Evolutionary conservation across 2,329 filamentous ascomycete genomes (phyloP).

Genomic region (Fusarium zealandicum): DNA sequence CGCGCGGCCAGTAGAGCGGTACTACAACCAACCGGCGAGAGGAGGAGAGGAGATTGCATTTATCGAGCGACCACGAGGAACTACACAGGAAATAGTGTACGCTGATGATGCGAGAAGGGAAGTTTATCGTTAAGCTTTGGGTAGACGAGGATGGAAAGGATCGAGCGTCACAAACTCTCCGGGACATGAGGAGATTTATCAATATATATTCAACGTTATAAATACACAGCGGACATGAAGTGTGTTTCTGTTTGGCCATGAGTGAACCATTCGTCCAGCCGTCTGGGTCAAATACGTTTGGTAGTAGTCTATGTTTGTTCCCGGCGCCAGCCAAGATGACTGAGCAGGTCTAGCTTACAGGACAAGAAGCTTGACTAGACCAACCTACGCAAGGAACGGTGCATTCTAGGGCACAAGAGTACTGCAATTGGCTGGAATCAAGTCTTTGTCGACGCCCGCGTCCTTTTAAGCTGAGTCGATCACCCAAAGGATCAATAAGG

Average conservation of each 20-base stretch:
- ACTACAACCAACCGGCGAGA: slow-evolving; percentile 50
- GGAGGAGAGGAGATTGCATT: slow-evolving; percentile 52
- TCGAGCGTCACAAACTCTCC: background rate
- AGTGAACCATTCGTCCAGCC: too few relatives aligned
- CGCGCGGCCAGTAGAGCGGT: slow-evolving; percentile 53
- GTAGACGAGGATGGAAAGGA: background rate
- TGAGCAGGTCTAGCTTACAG: too few relatives aligned
- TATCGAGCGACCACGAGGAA: slow-evolving; percentile 52
- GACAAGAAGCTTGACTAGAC: background rate
- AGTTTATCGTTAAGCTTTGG: slow-evolving; percentile 44
- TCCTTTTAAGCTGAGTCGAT: background rate
- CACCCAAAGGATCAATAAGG: background rate
- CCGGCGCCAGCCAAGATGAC: too few relatives aligned
- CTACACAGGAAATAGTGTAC: slow-evolving; percentile 55
- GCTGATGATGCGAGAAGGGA: slow-evolving; percentile 50
- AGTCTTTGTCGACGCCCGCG: background rate
- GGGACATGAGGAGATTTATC: background rate
- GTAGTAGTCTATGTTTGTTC: too few relatives aligned
- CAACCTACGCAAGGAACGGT: slow-evolving; percentile 1
- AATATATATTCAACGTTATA: too few relatives aligned
- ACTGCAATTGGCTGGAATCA: background rate
- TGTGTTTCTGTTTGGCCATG: too few relatives aligned
- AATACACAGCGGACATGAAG: too few relatives aligned
- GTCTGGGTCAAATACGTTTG: too few relatives aligned
- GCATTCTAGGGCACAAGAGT: background rate